Evolutionary conservation across 2,329 filamentous ascomycete genomes (phyloP), one percentile per base, ranked within the genome.

Genomic region (Claviceps africana): DNA sequence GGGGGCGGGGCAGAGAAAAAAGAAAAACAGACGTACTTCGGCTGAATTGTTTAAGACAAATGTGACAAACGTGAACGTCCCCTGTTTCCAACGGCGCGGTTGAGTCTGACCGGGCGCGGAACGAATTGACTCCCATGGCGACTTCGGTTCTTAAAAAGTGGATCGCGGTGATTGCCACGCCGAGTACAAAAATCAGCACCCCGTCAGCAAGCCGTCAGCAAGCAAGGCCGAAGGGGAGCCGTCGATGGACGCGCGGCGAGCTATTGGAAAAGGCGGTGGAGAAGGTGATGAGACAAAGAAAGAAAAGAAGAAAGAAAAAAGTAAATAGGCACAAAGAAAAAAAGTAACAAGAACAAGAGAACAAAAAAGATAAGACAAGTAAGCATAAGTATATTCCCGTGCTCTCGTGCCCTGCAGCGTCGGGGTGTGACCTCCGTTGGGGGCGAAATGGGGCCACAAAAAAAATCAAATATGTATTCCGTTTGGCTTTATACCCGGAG

Each of bases 21-120:
- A n/a, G n/a, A n/a, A n/a, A n/a, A n/a, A n/a, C n/a, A n/a, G n/a
- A 52, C 53, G 31, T 44, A 54, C 53, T 52, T 42, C 53, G 53
- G 42, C 33, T 52, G 37, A 54, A 54, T 25, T 54, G 53, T 22
- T 54, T 54, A 9, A 54, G 43, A 21, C 53, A 54, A 47, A 54
- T 54, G 28, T 54, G 53, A 28, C 53, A 54, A n/a, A 54, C 50
- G 17, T 54, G 53, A 13, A 52, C 43, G 19, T 54, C 50, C 2
- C 50, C 53, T 1, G 47, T 50, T 17, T 54, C 50, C 17, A 54
- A 25, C 15, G 49, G 53, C 5, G 37, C 22, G 8, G 53, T 47
- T 13, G 50, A 50, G n/a, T 35, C 50, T 19, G 53, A 50, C n/a
- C 47, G 30, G 25, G 50, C 47, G 22, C 47, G 53, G 37, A 52